Evolutionary conservation across 768 basidiomycete species (phyloP).

Genomic region (Coprinellus aureogranulatus): DNA sequence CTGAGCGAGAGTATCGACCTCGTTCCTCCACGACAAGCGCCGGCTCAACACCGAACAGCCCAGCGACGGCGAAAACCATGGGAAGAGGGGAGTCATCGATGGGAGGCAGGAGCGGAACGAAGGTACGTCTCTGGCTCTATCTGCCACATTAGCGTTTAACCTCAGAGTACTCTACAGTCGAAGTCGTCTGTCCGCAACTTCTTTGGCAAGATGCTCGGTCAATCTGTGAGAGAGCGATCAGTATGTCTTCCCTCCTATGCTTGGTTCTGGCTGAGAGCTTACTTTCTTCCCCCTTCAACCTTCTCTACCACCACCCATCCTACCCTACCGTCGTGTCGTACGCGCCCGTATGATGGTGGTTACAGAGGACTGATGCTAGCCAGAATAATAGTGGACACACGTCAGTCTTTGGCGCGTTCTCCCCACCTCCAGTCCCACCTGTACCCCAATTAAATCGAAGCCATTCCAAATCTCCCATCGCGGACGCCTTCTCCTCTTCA

Average conservation of each 20-base stretch:
- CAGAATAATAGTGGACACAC: conserved; percentile 23
- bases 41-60: conserved; percentile 6
- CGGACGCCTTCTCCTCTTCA: conserved; percentile 47
- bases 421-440: conserved; percentile 48
- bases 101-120: conserved; percentile 24
- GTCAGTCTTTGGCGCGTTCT: conserved; percentile 44
- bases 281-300: conserved; percentile 11
- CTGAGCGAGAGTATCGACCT: conserved; percentile 17
- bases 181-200: conserved; percentile 75
- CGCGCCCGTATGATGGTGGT: background rate
- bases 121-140: conserved; percentile 39
- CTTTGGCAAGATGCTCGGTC: conserved; percentile 75
- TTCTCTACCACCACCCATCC: conserved; percentile 14
- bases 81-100: conserved; percentile 6
- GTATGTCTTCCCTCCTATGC: conserved; percentile 37
- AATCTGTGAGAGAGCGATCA: conserved; percentile 64
- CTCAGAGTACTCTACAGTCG: conserved; percentile 28
- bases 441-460: conserved; percentile 45
- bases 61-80: background rate
- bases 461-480: conserved; percentile 43
- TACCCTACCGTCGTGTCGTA: background rate
- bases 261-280: background rate
- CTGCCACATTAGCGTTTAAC: conserved; percentile 10
- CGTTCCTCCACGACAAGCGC: conserved; percentile 7
- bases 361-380: conserved; percentile 56